A percentile compares a stretch with the other conserved stretches of the same genome.
These are phyloP conservation scores for Cladophialophora bantiana DNA, from an alignment of 2,329 filamentous ascomycete species.

Conservation along the genomic window DNA sequence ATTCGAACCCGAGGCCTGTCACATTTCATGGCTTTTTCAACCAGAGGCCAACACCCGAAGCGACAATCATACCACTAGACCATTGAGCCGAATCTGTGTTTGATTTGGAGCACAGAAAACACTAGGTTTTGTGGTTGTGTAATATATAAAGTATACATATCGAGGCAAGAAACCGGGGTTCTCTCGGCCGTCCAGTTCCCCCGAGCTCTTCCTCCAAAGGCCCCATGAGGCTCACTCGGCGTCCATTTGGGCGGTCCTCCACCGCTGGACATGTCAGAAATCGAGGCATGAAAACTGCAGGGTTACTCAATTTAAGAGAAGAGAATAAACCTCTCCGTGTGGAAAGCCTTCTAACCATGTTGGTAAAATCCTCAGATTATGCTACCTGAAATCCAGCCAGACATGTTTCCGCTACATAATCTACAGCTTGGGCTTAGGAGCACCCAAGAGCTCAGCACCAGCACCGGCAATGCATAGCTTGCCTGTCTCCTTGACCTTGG, in stretches of 20 bases:
- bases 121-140: background rate
- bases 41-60: slow-evolving; percentile 46
- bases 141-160: background rate
- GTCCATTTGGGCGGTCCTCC: background rate
- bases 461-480: slow-evolving; percentile 84
- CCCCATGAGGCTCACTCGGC: background rate
- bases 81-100: slow-evolving; percentile 8
- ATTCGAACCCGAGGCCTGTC: slow-evolving; percentile 51
- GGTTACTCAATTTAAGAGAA: background rate
- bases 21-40: slow-evolving; percentile 43
- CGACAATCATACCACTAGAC: slow-evolving; percentile 49
- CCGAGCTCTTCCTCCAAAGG: background rate
- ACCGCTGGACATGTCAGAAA: background rate
- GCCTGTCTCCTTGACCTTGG: slow-evolving; percentile 89
- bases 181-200: background rate
- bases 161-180: background rate
- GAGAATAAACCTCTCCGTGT: background rate
- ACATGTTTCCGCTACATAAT: slow-evolving; percentile 4
- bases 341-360: background rate
- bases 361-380: background rate
- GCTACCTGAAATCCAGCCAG: slow-evolving; percentile 20
- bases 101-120: slow-evolving; percentile 7
- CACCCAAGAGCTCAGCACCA: slow-evolving; percentile 70
- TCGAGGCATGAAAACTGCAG: background rate
- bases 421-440: slow-evolving; percentile 36